phyloP scores from a whole-genome alignment of 2,329 filamentous ascomycete species.

The Rhexocercosporidium sp. region DNA sequence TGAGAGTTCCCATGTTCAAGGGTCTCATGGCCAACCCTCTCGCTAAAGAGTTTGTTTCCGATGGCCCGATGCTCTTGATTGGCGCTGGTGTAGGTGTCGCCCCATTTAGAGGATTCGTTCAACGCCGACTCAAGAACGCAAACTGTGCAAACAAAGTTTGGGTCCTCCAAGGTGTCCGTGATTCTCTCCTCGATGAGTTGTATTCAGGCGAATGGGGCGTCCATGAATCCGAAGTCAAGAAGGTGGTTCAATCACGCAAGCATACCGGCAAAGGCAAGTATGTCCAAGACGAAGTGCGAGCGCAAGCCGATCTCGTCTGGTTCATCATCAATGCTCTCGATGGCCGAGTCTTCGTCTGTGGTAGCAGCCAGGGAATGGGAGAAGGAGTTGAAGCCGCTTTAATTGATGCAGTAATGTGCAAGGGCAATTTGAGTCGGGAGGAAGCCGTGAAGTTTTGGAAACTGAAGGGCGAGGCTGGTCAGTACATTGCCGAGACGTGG shows the following conservation, averaged over 20 bases:
- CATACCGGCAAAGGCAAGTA: constrained; percentile 74
- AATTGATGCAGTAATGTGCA: constrained; percentile 88
- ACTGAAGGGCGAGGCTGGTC: constrained; percentile 87
- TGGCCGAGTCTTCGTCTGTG: constrained; percentile 94
- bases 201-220: constrained; percentile 97
- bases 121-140: constrained; percentile 89
- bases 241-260: constrained; percentile 75
- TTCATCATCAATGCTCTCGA: constrained; percentile 97
- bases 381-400: constrained; percentile 91
- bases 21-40: constrained; percentile 97
- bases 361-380: constrained; percentile 94
- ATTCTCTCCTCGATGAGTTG: constrained; percentile 92
- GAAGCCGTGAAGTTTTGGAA: constrained; percentile 90
- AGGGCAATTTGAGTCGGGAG: constrained; percentile 82
- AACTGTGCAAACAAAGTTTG: constrained; percentile 98
- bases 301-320: constrained; percentile 97
- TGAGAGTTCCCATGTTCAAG: constrained; percentile 96
- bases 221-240: constrained; percentile 85
- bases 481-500: constrained; percentile 91
- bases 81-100: constrained; percentile 96
- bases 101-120: constrained; percentile 96
- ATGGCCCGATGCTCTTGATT: constrained; percentile 97
- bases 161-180: constrained; percentile 93
- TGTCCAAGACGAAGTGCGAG: constrained; percentile 91
- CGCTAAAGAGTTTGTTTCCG: constrained; percentile 86